Base-by-base conservation (phyloP, 768 basidiomycete species). In the Lactarius vividus region DNA sequence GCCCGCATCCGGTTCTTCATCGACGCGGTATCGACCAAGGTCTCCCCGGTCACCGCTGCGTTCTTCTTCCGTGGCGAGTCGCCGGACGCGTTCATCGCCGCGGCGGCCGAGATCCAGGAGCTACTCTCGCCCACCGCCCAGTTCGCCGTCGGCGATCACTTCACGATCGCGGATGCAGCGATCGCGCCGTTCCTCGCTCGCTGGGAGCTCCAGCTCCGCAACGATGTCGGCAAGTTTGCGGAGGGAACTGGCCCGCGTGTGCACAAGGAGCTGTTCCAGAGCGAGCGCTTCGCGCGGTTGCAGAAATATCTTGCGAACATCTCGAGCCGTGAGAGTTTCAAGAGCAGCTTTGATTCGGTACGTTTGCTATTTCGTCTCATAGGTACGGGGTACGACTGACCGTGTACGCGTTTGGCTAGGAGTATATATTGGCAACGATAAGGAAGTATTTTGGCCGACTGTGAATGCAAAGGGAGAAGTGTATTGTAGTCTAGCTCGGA, bases 1-100 rank as follows among this genome's bases (percentile, higher is more conserved):
- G 86, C 87, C 39, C 76, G 80, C 59, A 80, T 79, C 15, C 83
- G 86, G n/a, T 83, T 88, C 74, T 85, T 88, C 75, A 79, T 83
- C 71, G 84, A 87, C 60, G 74, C 78, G 1, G 75, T 84, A 33
- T 76, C 78, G 3, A 80, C 76, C 62, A 81, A 79, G 61, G 73
- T 86, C 63, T 49, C 71, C 35, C 77, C 81, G 0, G 72, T 74
- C 0, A 83, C 73, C 65, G 59, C 65, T 33, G 78, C 73, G 1
- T 76, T 80, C 46, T 29, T 79, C 13, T 29, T 72, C 6, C 74
- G 75, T 10, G 72, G 73, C 16, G 73, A 71, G 4, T 82, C 80
- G 2, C 79, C 59, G 28, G 79, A 79, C 3, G 74, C 72, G 0
- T 63, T 85, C 49, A 68, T 83, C 16, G 66, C 68, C 4, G 83